Evolutionary conservation across 306 rosid genomes (phyloP).

Genomic region (Fagus sylvatica): DNA sequence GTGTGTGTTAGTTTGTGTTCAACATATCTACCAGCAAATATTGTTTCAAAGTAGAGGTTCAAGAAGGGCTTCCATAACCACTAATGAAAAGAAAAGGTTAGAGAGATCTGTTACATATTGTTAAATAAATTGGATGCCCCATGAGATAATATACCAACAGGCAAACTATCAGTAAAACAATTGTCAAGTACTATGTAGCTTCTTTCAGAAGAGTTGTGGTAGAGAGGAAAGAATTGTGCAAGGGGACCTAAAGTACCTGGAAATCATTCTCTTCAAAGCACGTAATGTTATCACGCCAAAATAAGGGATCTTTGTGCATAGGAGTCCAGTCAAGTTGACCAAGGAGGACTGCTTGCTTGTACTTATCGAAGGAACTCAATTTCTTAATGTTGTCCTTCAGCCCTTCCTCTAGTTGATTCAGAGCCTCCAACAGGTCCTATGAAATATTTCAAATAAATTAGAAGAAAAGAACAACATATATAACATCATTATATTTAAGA

Average conservation of each 20-base stretch:
- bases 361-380: slow-evolving; percentile 86
- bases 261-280: slow-evolving; percentile 92
- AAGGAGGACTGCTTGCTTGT: slow-evolving; percentile 94
- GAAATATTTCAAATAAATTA: slow-evolving; percentile 26
- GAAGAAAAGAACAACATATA: slow-evolving; percentile 13
- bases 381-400: slow-evolving; percentile 85
- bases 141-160: neutral
- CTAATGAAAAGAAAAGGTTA: neutral
- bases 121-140: neutral
- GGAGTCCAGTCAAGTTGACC: slow-evolving; percentile 99
- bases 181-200: neutral
- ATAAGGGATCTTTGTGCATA: slow-evolving; percentile 89
- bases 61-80: neutral
- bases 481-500: slow-evolving; percentile 1
- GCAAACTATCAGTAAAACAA: neutral
- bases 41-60: neutral
- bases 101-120: neutral
- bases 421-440: slow-evolving; percentile 90
- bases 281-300: slow-evolving; percentile 90
- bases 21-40: neutral
- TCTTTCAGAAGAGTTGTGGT: slow-evolving; percentile 11
- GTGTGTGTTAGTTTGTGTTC: neutral
- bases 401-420: slow-evolving; percentile 81
- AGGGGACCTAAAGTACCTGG: slow-evolving; percentile 56
- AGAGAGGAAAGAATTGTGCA: neutral